A percentile compares a stretch with the other conserved stretches of the same genome.
Conservation (phyloP, 2,329 filamentous ascomycete species). For the Aureobasidium pullulans region DNA sequence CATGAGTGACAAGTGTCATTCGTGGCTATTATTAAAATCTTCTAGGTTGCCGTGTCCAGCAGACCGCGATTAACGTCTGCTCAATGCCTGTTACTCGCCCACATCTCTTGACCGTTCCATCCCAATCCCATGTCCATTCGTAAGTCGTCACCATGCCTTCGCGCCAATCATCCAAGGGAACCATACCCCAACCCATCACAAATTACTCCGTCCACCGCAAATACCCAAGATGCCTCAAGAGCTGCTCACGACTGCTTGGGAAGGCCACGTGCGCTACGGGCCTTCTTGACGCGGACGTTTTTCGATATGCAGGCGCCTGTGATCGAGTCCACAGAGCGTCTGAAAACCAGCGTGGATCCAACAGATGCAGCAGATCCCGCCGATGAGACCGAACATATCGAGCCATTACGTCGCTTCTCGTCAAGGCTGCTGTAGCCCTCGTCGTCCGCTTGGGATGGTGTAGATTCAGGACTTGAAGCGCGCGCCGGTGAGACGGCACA, state of each 20-base stretch:
- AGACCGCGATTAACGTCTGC: neutral
- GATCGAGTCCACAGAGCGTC: constrained; percentile 11
- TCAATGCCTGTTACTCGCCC: neutral
- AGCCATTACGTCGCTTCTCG: constrained; percentile 15
- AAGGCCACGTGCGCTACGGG: neutral
- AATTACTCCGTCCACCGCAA: neutral
- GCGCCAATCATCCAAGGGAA: neutral
- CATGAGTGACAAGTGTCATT: neutral
- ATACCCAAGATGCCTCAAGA: too few species aligned
- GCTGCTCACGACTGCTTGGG: neutral
- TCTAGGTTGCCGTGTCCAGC: neutral
- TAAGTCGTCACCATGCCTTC: neutral
- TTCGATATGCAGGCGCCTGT: constrained; percentile 14
- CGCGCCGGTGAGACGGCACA: constrained; percentile 21
- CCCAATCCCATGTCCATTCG: neutral
- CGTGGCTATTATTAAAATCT: neutral
- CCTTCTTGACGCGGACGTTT: constrained; percentile 11
- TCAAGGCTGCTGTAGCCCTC: constrained; percentile 17
- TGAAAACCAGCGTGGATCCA: neutral
- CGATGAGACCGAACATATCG: constrained; percentile 10
- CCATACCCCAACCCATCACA: neutral
- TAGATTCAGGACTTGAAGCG: constrained; percentile 3
- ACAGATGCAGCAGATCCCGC: neutral
- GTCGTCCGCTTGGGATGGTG: constrained; percentile 2
- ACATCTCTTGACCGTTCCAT: neutral